Evolutionary conservation across 2,329 filamentous ascomycete genomes (phyloP), one percentile per base, ranked within the genome.

Genomic region (Fusarium mundagurra): DNA sequence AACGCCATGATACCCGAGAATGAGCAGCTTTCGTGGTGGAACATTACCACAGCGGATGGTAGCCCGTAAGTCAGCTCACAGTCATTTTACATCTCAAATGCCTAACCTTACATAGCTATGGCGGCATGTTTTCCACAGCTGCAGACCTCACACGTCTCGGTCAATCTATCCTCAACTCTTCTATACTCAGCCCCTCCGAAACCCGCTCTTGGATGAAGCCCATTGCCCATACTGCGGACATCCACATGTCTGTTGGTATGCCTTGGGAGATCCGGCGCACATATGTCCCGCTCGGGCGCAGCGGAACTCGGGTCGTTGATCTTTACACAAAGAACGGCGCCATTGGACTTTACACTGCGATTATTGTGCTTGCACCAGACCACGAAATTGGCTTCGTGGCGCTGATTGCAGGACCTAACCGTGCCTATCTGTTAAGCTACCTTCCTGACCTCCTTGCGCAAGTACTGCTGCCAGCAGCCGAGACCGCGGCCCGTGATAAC

Each of bases 181-280:
- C 60, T 13, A 38, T 70, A 14, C 31, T 70, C 4, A 36, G 36
- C 5, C 36, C 66, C 1, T 8, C 34, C 1, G 45, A 14, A 7
- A 65, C 60, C 1, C 66, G 67, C 17, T 36, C 66, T 1, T 70
- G 67, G 67, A 22, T 70, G 7, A 70, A 70, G 20, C 66, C 67
- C 2, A 20, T 60, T 5, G 8, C 60, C 3, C 67, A 70, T 17
- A 70, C 67, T 4, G 39, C 67, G 3, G 53, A 70, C 1, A 18
- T 39, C 8, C 17, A n/a, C 12, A 38, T 70, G 29, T 65, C 67
- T 0, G 36, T 70, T 8, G 67, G 67, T 3, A 70, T 70, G 67
- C 66, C 67, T 8, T 70, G 67, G 67, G 67, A 70, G 48, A 70
- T 70, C 1, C 41, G 59, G 3, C 67, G 67, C 6, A 69, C n/a